A percentile compares a stretch with the other conserved stretches of the same genome.
phyloP scores from a whole-genome alignment of 1,139 yeast species.

The Taphrina communis region DNA sequence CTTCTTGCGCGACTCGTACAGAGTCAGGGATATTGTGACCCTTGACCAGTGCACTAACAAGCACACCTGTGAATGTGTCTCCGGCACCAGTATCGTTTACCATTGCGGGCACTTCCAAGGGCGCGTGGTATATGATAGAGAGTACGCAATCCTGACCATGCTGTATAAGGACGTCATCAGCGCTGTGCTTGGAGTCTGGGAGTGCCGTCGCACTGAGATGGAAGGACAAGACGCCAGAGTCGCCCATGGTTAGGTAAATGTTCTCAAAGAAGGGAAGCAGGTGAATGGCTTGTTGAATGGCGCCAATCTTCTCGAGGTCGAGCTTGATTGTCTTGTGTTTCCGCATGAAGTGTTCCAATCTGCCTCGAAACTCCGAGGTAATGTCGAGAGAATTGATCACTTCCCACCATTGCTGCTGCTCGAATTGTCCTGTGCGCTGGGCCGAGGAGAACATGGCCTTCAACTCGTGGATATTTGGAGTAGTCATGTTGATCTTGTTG shows the following conservation, averaged over 20 bases:
- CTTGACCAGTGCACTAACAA: constrained; percentile 52
- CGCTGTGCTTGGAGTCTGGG: constrained; percentile 30
- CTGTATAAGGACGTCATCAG: constrained; percentile 20
- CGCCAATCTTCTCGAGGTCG: constrained; percentile 56
- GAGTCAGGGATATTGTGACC: neutral
- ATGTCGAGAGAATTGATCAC: constrained; percentile 67
- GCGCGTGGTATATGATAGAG: constrained; percentile 64
- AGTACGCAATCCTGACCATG: constrained; percentile 56
- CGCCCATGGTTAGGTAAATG: constrained; percentile 70
- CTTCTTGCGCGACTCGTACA: constrained; percentile 23
- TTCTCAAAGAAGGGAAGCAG: constrained; percentile 75
- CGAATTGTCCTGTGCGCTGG: constrained; percentile 60
- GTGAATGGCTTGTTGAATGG: constrained; percentile 71
- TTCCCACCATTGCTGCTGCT: constrained; percentile 75
- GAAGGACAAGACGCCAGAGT: constrained; percentile 65
- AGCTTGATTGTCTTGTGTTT: constrained; percentile 49
- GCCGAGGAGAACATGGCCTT: constrained; percentile 62
- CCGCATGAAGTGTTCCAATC: constrained; percentile 50
- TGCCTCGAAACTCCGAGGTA: constrained; percentile 57
- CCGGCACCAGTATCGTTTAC: constrained; percentile 73
- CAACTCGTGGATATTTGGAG: constrained; percentile 75
- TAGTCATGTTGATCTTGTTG: constrained; percentile 56
- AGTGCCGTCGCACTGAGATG: constrained; percentile 49
- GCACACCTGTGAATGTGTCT: constrained; percentile 65
- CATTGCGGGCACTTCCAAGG: constrained; percentile 44